A percentile compares a stretch with the other conserved stretches of the same genome.
Conservation (phyloP, 78 protist species). For the Bigelowiella natans region DNA sequence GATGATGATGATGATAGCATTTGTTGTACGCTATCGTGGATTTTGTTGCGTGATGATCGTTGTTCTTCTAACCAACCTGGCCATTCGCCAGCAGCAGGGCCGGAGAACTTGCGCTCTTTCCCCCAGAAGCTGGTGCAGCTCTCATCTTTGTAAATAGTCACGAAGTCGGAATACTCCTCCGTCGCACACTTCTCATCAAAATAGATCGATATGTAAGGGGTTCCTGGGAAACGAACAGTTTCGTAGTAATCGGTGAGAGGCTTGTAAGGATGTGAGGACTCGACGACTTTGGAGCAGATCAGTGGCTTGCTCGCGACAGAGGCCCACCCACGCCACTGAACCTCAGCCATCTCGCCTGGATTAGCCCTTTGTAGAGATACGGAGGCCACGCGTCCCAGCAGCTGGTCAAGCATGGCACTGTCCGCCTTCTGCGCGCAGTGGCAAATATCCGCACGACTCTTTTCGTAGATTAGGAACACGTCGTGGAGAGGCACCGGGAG, state of each 20-base stretch:
- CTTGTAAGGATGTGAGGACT: background rate
- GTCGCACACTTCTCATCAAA: background rate
- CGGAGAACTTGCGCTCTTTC: background rate
- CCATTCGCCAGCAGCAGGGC: background rate
- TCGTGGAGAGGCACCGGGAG: background rate
- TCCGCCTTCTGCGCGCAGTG: background rate
- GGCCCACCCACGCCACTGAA: background rate
- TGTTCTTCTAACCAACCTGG: too few relatives aligned
- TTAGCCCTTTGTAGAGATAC: background rate
- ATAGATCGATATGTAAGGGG: background rate
- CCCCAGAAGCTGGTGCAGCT: background rate
- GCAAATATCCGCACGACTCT: background rate
- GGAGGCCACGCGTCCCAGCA: background rate
- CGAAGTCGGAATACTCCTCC: background rate
- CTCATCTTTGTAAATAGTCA: background rate
- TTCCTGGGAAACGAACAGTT: background rate
- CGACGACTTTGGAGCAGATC: background rate
- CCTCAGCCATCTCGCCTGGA: background rate
- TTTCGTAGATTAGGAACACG: background rate
- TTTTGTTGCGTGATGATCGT: too few relatives aligned
- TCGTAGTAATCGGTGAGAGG: background rate
- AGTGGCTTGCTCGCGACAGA: background rate
- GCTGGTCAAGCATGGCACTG: background rate
- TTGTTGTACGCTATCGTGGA: too few relatives aligned
- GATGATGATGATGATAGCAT: too few relatives aligned